Percentiles rank a stretch among this genome's conserved stretches.
Evolutionary conservation across 208 protist species (phyloP).

Genomic region (Leishmania major): DNA sequence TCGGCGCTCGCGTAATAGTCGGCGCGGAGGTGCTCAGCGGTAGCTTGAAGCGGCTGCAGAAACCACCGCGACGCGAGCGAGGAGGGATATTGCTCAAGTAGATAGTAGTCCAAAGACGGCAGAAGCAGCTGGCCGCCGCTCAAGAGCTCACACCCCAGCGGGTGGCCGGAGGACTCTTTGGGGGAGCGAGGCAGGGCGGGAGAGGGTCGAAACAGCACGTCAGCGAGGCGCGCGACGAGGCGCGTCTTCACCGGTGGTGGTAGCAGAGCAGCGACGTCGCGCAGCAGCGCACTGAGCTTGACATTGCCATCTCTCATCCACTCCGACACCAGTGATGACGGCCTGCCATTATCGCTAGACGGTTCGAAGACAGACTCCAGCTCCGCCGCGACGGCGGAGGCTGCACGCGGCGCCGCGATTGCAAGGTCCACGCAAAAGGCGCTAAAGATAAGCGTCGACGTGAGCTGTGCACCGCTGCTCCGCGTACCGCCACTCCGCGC

Average conservation of each 20-base stretch:
- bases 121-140: slow-evolving; percentile 26
- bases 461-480: slow-evolving; percentile 26
- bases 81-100: slow-evolving; percentile 17
- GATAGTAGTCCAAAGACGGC: slow-evolving; percentile 8
- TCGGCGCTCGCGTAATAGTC: slow-evolving; percentile 21
- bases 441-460: slow-evolving; percentile 24
- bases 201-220: slow-evolving; percentile 7
- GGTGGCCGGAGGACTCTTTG: neutral
- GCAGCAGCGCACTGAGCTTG: slow-evolving; percentile 11
- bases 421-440: slow-evolving; percentile 39
- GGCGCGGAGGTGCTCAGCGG: slow-evolving; percentile 22
- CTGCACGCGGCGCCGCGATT: slow-evolving; percentile 7
- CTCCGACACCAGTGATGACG: neutral
- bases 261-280: slow-evolving; percentile 2
- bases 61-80: slow-evolving; percentile 23
- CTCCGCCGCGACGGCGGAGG: slow-evolving; percentile 6
- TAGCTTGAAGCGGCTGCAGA: slow-evolving; percentile 19
- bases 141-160: slow-evolving; percentile 5
- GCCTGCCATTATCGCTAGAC: neutral
- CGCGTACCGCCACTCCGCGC: neutral
- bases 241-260: neutral
- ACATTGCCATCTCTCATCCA: slow-evolving; percentile 17
- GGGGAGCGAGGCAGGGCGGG: neutral
- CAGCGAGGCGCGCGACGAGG: slow-evolving; percentile 13
- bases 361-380: neutral